Evolutionary conservation across 2,329 filamentous ascomycete species (phyloP), one percentile per base, ranked within the genome.

Genomic region (Pseudocercospora eumusae): DNA sequence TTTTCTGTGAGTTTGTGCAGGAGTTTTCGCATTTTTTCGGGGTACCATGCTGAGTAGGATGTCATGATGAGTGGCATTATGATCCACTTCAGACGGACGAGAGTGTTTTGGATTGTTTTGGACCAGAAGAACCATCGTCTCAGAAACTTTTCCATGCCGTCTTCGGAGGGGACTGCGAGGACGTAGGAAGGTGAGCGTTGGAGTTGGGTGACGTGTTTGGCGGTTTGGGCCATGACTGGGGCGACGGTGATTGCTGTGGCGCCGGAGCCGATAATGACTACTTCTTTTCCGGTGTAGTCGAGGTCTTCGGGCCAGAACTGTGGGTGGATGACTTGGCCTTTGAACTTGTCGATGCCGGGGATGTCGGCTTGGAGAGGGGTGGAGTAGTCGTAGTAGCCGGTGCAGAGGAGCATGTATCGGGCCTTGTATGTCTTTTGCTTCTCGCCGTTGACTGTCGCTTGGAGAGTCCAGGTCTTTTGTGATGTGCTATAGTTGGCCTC

Each of bases 231-330:
- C 50, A 96, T 76, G 52, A 82, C 84, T 0, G 91, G 92, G 2
- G 96, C 74, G 0, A 96, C 81, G 0, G 91, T 95, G 54, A 93
- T 78, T 6, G 91, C 88, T 0, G 92, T 96, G 2, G 91, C 91
- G 7, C 92, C 92, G 15, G 85, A 88, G 15, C 91, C 91, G 64
- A 95, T 85, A 61, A 93, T 81, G 47, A 91, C 83, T 21, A 93
- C 80, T 49, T 84, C 84, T 75, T 92, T 91, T 73, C 81, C 80
- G 5, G 80, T 75, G 72, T 88, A 88, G 69, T 90, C 83, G 42
- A 90, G 77, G 53, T 86, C 81, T 60, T 88, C 78, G 0, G 89
- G 88, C 90, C 90, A 93, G 76, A 90, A 91, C 68, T 92, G 89
- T 0, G 89, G 88, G 64, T 91, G 88, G 1, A 90, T 78, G 13